These are phyloP conservation scores for Kwoniella newhampshirensis DNA, from an alignment of 768 basidiomycete genomes.

Conservation along the genomic window DNA sequence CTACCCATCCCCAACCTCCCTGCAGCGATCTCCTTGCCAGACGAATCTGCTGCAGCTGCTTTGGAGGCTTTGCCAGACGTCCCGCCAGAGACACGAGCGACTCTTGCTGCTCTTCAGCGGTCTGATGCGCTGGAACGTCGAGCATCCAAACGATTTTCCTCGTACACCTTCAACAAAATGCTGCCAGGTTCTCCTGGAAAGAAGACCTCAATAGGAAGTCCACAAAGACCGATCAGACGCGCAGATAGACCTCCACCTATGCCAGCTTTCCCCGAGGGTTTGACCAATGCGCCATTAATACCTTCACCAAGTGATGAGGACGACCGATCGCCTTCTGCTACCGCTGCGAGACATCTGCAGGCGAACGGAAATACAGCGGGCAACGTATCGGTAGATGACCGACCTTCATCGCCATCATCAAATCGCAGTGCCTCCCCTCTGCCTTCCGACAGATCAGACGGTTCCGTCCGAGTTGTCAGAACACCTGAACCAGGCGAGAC, in stretches of 20 bases:
- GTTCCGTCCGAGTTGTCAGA: constrained; percentile 18
- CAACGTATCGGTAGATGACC: not conserved
- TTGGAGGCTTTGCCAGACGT: constrained; percentile 21
- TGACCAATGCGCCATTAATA: constrained; percentile 8
- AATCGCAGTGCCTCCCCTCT: no score
- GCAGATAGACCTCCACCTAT: constrained; percentile 41
- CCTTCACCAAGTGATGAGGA: not conserved
- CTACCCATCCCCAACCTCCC: constrained; percentile 26
- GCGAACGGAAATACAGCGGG: constrained; percentile 2
- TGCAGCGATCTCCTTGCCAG: constrained; percentile 16
- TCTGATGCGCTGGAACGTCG: constrained; percentile 82
- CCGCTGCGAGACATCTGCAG: not conserved
- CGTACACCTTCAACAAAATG: constrained; percentile 93
- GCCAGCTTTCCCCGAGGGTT: constrained; percentile 41
- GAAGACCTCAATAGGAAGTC: constrained; percentile 26
- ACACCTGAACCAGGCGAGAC: constrained; percentile 34
- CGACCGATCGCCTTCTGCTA: not conserved
- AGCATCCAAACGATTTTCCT: constrained; percentile 93
- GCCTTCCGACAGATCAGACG: constrained; percentile 6
- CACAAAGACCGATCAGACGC: constrained; percentile 41
- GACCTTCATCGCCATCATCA: no score
- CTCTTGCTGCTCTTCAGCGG: constrained; percentile 83
- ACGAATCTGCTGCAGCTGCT: constrained; percentile 7
- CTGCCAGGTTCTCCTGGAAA: constrained; percentile 59
- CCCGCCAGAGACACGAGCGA: constrained; percentile 56